A percentile compares a stretch with the other conserved stretches of the same genome.
These are phyloP conservation scores for Chenopodium berlandieri DNA, from an alignment of 148 eudicot species.

Conservation along the genomic window DNA sequence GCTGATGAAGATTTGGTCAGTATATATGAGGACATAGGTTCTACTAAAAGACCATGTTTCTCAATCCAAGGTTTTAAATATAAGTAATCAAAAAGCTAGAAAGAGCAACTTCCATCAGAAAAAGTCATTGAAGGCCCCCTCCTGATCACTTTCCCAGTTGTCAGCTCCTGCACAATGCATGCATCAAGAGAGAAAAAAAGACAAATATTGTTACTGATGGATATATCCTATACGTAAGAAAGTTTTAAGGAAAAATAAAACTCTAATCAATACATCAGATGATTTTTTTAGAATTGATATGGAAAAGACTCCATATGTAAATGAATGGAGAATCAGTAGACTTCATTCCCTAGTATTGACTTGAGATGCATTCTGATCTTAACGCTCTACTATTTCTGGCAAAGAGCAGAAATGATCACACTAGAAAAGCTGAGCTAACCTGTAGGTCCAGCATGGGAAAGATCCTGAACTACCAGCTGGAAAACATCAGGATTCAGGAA, in stretches of 20 bases:
- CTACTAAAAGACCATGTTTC: conserved; percentile 23
- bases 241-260: conserved; percentile 18
- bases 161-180: conserved; percentile 87
- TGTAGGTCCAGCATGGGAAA: conserved; percentile 68
- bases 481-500: conserved; percentile 58
- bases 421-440: conserved; percentile 66
- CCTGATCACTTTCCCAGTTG: conserved; percentile 90
- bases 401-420: conserved; percentile 29
- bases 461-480: conserved; percentile 83
- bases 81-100: conserved; percentile 34
- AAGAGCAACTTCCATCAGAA: conserved; percentile 76
- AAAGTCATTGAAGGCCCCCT: conserved; percentile 97
- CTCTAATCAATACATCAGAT: conserved; percentile 10
- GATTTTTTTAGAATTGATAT: conserved; percentile 11
- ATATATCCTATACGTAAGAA: conserved; percentile 23
- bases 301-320: conserved; percentile 20
- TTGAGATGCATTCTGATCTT: not conserved
- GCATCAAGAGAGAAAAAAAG: conserved; percentile 57
- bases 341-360: conserved; percentile 12
- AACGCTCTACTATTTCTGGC: conserved; percentile 21
- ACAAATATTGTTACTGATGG: conserved; percentile 42
- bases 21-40: conserved; percentile 23
- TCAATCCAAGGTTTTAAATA: conserved; percentile 19
- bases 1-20: conserved; percentile 22
- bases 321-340: conserved; percentile 14